A percentile compares a stretch with the other conserved stretches of the same genome.
These are phyloP conservation scores for Huntiella omanensis DNA, from an alignment of 2,329 filamentous ascomycete species.

Conservation along the genomic window DNA sequence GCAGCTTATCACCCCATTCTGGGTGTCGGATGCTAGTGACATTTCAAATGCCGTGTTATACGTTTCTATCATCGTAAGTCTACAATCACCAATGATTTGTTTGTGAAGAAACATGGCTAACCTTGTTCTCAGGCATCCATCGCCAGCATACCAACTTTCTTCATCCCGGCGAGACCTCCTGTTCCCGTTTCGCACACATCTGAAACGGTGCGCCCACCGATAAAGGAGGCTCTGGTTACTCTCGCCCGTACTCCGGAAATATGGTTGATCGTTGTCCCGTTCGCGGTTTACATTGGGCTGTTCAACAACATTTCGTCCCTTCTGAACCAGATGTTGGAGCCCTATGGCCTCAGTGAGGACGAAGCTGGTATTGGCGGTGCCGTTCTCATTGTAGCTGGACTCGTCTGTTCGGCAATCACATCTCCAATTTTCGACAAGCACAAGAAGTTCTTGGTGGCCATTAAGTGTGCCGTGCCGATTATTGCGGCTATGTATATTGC, in stretches of 20 bases:
- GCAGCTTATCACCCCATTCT: conserved; percentile 68
- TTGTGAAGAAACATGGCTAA: background rate
- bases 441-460: conserved; percentile 55
- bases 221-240: conserved; percentile 32
- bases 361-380: conserved; percentile 81
- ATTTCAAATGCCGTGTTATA: conserved; percentile 73
- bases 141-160: conserved; percentile 56
- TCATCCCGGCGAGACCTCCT: conserved; percentile 59
- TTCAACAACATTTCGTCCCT: conserved; percentile 86
- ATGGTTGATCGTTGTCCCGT: conserved; percentile 67
- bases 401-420: conserved; percentile 55
- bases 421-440: conserved; percentile 72
- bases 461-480: conserved; percentile 58
- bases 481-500: conserved; percentile 54
- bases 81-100: background rate
- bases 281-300: conserved; percentile 67
- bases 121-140: conserved; percentile 32
- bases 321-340: conserved; percentile 73
- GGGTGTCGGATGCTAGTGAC: conserved; percentile 42
- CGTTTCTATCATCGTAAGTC: conserved; percentile 60
- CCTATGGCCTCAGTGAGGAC: conserved; percentile 68
- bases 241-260: conserved; percentile 47
- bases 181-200: conserved; percentile 57
- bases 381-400: conserved; percentile 72
- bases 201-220: conserved; percentile 33